Conservation (phyloP, 1,284 basidiomycete genomes). For the Trichosporon ovoides region DNA sequence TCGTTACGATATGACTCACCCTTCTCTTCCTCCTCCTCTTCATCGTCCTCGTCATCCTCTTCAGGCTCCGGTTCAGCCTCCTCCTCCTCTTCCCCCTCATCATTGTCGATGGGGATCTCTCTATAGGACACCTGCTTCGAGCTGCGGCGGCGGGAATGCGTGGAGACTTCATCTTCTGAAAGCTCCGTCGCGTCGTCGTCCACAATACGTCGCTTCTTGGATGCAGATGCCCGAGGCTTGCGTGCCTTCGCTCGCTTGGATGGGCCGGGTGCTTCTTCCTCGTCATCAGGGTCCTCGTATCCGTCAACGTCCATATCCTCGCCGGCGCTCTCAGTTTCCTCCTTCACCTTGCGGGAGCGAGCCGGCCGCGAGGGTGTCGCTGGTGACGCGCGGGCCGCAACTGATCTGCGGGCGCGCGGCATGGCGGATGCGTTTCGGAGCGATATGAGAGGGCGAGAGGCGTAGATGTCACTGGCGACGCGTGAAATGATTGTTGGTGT, state of each 20-base stretch:
- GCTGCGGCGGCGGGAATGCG: constrained; percentile 16
- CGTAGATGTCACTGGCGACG: background rate
- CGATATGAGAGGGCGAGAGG: background rate
- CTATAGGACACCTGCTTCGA: constrained; percentile 26
- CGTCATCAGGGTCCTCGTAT: constrained; percentile 17
- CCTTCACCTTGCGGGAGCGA: constrained; percentile 15
- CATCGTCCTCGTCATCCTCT: constrained; percentile 16
- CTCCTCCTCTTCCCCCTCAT: constrained; percentile 20
- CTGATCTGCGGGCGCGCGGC: constrained; percentile 16
- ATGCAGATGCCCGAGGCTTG: constrained; percentile 6
- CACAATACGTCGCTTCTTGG: background rate
- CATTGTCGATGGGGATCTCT: constrained; percentile 21
- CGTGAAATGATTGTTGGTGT: constrained; percentile 3
- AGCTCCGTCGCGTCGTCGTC: constrained; percentile 12
- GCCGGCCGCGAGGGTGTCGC: constrained; percentile 5
- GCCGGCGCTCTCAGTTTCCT: constrained; percentile 12
- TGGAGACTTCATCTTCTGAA: constrained; percentile 18
- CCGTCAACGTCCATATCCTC: constrained; percentile 12
- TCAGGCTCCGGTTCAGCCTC: constrained; percentile 17
- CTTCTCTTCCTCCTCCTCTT: constrained; percentile 19
- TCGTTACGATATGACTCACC: background rate
- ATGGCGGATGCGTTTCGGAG: constrained; percentile 7
- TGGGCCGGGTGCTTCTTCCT: constrained; percentile 15
- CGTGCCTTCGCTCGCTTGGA: background rate
- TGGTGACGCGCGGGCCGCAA: constrained; percentile 7